Evolutionary conservation across 1,284 basidiomycete genomes (phyloP).

Genomic region (Ganoderma leucocontextum): DNA sequence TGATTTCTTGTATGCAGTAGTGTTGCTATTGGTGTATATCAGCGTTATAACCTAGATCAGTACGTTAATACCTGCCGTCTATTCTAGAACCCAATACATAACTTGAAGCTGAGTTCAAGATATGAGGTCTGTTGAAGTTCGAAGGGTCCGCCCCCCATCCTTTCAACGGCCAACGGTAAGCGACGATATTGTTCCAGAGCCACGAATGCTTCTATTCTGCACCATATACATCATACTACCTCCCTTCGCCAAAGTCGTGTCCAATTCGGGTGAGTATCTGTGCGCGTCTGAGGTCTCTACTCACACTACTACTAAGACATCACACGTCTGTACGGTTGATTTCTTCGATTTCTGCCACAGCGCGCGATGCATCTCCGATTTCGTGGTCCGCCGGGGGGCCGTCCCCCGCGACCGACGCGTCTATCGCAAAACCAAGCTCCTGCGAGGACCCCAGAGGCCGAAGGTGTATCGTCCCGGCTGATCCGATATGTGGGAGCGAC

Average conservation of each 20-base stretch:
- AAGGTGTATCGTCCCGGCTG: not conserved
- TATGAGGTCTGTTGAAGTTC: too few relatives aligned
- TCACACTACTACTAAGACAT: not conserved
- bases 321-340: not conserved
- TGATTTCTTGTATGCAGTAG: not conserved
- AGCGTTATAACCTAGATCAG: not conserved
- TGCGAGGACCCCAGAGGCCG: not conserved
- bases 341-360: not conserved
- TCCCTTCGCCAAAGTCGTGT: not conserved
- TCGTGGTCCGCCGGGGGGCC: not conserved
- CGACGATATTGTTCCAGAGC: not conserved
- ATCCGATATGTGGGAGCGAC: not conserved
- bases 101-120: not conserved
- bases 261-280: too few relatives aligned
- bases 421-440: not conserved
- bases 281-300: too few relatives aligned
- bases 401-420: not conserved
- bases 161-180: not conserved
- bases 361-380: not conserved
- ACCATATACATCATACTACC: not conserved
- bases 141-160: not conserved
- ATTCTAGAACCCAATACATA: not conserved
- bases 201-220: not conserved
- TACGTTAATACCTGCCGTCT: not conserved
- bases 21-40: not conserved